phyloP scores from a whole-genome alignment of 2,329 filamentous ascomycete species.

The Pyrenophora seminiperda region DNA sequence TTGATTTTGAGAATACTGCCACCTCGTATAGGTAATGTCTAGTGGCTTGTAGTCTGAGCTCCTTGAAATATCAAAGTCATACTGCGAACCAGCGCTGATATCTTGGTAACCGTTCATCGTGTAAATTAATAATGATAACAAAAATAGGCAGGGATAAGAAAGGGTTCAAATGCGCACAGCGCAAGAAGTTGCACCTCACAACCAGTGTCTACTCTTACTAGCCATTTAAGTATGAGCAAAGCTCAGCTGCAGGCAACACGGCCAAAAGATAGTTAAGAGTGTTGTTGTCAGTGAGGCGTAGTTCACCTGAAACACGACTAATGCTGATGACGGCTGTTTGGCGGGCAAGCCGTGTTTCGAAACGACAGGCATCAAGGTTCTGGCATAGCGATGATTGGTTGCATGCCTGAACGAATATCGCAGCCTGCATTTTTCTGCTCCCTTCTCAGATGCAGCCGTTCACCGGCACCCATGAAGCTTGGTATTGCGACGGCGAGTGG shows the following conservation, averaged over 20 bases:
- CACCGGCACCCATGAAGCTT: slow-evolving; percentile 5
- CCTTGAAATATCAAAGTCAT: background rate
- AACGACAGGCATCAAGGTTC: slow-evolving; percentile 14
- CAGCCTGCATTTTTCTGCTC: slow-evolving; percentile 7
- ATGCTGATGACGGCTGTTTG: slow-evolving; percentile 16
- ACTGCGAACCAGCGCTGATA: slow-evolving; percentile 20
- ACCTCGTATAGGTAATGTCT: background rate
- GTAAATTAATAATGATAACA: background rate
- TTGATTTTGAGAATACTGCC: background rate
- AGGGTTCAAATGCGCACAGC: background rate
- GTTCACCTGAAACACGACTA: slow-evolving; percentile 36
- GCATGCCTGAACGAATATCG: background rate
- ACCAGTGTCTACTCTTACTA: background rate
- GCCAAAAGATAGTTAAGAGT: background rate
- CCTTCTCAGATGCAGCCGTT: slow-evolving; percentile 1
- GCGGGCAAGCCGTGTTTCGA: slow-evolving; percentile 29
- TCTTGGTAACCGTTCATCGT: slow-evolving; percentile 16
- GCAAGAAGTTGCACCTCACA: background rate
- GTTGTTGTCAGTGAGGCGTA: slow-evolving; percentile 21
- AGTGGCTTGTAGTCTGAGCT: background rate
- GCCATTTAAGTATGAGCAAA: slow-evolving; percentile 1
- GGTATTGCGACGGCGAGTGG: slow-evolving; percentile 11
- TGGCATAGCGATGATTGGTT: slow-evolving; percentile 11
- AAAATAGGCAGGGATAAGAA: background rate
- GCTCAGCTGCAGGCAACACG: background rate